Conservation (phyloP, 2,329 filamentous ascomycete species). For the Aspergillus felis region DNA sequence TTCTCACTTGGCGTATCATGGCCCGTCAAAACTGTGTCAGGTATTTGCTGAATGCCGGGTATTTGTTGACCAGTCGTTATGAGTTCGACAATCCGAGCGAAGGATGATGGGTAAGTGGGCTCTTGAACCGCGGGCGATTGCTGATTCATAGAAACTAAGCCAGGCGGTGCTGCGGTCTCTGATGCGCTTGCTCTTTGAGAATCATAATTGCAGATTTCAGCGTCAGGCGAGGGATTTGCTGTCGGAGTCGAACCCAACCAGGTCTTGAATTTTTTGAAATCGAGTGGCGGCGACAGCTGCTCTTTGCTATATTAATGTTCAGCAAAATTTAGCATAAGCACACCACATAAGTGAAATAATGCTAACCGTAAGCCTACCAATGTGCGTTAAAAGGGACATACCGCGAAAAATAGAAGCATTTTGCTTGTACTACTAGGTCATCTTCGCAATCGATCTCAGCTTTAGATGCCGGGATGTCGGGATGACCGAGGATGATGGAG, state of each 20-base stretch:
- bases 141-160: conserved; percentile 8
- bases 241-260: conserved; percentile 48
- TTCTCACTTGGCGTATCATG: conserved; percentile 58
- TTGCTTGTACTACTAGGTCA: conserved; percentile 43
- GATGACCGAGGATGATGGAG: conserved; percentile 43
- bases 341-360: neutral
- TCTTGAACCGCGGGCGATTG: conserved; percentile 42
- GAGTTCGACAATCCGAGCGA: conserved; percentile 80
- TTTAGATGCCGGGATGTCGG: conserved; percentile 34
- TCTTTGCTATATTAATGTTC: conserved; percentile 30
- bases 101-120: conserved; percentile 72
- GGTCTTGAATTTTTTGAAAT: conserved; percentile 64
- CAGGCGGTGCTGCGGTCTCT: conserved; percentile 3
- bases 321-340: neutral
- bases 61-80: conserved; percentile 79
- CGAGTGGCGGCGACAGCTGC: conserved; percentile 45
- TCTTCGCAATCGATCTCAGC: conserved; percentile 37
- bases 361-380: neutral
- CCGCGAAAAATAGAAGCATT: conserved; percentile 48
- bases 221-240: neutral
- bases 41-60: conserved; percentile 83
- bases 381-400: conserved; percentile 15
- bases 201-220: conserved; percentile 7
- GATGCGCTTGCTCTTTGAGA: conserved; percentile 3
- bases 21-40: conserved; percentile 70